phyloP scores from a whole-genome alignment of 2,329 filamentous ascomycete species.

The Alternaria postmessia region DNA sequence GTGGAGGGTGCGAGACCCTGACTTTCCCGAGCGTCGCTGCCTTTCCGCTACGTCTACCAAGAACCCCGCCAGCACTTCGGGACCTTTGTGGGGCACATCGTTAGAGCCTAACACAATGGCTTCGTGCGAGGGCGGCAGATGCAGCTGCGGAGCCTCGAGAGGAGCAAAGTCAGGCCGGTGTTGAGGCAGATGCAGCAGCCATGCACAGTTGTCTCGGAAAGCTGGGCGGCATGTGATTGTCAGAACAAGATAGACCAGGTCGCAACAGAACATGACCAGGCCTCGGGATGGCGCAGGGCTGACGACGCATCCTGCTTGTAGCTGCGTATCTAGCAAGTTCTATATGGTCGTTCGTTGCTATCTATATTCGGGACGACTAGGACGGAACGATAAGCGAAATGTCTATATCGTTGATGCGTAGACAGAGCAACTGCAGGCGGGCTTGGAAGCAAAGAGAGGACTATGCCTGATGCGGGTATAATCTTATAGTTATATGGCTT shows the following conservation, averaged over 20 bases:
- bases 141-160: not conserved
- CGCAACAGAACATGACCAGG: not conserved
- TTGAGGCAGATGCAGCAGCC: not conserved
- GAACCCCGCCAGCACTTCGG: constrained; percentile 5
- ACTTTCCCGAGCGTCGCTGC: constrained; percentile 4
- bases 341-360: not conserved
- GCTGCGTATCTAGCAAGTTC: not conserved
- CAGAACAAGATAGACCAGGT: too few species aligned
- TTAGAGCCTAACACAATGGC: not conserved
- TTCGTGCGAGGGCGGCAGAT: constrained; percentile 1
- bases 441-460: not conserved
- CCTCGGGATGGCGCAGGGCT: not conserved
- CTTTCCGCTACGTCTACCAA: constrained; percentile 9
- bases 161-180: not conserved
- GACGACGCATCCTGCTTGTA: not conserved
- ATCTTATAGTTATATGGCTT: too few species aligned
- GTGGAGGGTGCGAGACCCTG: not conserved
- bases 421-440: not conserved
- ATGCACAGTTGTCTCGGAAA: not conserved
- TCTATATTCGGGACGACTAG: not conserved
- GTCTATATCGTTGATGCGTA: not conserved
- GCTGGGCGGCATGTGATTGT: not conserved
- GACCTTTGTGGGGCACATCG: constrained; percentile 7
- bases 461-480: too few species aligned
- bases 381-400: not conserved